Conservation (phyloP, 1,284 basidiomycete genomes). For the Sanghuangporus weigelae region DNA sequence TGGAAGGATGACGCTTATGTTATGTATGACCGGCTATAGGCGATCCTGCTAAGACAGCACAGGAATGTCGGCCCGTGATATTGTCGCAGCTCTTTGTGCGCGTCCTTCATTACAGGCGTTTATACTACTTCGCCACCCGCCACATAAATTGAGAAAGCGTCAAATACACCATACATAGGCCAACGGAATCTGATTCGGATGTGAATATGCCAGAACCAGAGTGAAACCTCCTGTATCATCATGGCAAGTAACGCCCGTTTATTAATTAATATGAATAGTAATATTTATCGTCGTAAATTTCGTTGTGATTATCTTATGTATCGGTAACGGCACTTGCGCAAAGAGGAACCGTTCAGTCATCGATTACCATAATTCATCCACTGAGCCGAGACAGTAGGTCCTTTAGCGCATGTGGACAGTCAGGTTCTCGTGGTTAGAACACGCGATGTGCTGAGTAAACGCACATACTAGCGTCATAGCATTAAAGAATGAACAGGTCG, state of each 20-base stretch:
- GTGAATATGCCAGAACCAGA: too few species aligned
- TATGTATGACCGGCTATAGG: constrained; percentile 12
- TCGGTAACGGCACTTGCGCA: not conserved
- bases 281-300: not conserved
- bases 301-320: not conserved
- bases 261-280: too few species aligned
- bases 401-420: not conserved
- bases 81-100: not conserved
- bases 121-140: not conserved
- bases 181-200: too few species aligned
- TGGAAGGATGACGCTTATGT: constrained; percentile 8
- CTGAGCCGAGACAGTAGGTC: not conserved
- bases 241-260: too few species aligned
- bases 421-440: not conserved
- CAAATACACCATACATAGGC: too few species aligned
- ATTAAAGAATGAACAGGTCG: not conserved
- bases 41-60: constrained; percentile 2
- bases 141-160: not conserved
- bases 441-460: not conserved
- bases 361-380: not conserved
- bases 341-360: not conserved
- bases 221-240: not conserved
- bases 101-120: not conserved
- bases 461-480: not conserved
- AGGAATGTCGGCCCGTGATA: not conserved